Base-by-base conservation (phyloP, 768 basidiomycete species). In the Rhodosporidiobolus sp. region DNA sequence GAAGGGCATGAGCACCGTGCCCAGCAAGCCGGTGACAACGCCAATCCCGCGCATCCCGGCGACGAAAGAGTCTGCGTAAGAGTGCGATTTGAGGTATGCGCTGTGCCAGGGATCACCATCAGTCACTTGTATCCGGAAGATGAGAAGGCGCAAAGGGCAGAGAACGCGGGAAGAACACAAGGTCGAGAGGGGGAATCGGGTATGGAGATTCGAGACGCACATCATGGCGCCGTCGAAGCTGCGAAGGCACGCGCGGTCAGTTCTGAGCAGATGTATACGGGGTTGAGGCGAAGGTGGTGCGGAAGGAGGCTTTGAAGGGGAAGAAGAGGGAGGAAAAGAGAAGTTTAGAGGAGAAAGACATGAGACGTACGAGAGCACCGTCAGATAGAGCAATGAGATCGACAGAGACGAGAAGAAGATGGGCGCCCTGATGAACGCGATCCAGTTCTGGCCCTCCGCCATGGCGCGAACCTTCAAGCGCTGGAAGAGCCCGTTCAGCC, bases 181-280 rank as follows among this genome's bases (percentile, higher is more conserved):
- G n/a, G n/a, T n/a, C n/a, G n/a, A n/a, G n/a, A n/a, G n/a, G n/a
- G n/a, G n/a, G n/a, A n/a, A n/a, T n/a, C n/a, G n/a, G n/a, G n/a
- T n/a, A n/a, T n/a, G n/a, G n/a, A n/a, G n/a, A n/a, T n/a, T n/a
- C n/a, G n/a, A 14, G 38, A 14, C 38, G 38, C 38, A 43, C 38
- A 87, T 78, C 84, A 87, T 84, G 4, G 83, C 85, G 11, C 85
- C 85, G 73, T 87, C 86, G 73, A 86, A 86, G 34, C 81, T 81
- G 60, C 52, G n/a, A 9, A 6, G 4, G 4, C 14, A 6, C 48
- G 24, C 20, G 8, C 30, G 7, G 16, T 53, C 20, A 53, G 10
- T 24, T 53, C 28, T n/a, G n/a, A n/a, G n/a, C n/a, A n/a, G n/a
- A n/a, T n/a, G n/a, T n/a, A n/a, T n/a, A n/a, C n/a, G n/a, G n/a